Conservation (phyloP, 371 early-diverging fungal species). For the Nematocida minor region DNA sequence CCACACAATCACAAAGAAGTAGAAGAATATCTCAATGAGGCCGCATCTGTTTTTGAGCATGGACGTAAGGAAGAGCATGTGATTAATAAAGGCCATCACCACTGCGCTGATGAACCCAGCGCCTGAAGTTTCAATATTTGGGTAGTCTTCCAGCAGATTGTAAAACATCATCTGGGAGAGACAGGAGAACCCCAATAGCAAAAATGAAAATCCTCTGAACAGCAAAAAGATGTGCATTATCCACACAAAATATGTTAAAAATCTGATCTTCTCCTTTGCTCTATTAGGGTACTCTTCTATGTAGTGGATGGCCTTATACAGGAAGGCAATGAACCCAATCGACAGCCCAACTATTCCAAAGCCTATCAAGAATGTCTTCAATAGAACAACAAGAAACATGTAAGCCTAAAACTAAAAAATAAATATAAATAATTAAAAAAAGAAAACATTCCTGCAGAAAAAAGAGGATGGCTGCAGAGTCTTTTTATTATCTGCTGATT, state of each 20-base stretch:
- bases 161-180: constrained; percentile 61
- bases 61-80: constrained; percentile 59
- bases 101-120: constrained; percentile 62
- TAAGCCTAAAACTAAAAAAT: constrained; percentile 26
- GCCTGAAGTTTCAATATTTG: constrained; percentile 59
- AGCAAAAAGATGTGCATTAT: constrained; percentile 56
- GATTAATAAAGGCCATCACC: constrained; percentile 62
- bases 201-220: constrained; percentile 56
- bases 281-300: constrained; percentile 64
- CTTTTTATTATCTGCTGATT: too few species aligned
- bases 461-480: too few species aligned
- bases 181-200: constrained; percentile 57
- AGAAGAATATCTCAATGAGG: constrained; percentile 54
- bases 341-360: constrained; percentile 51
- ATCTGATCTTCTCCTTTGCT: constrained; percentile 61
- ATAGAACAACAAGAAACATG: constrained; percentile 33
- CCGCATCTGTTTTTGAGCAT: constrained; percentile 15
- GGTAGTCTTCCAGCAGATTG: constrained; percentile 60
- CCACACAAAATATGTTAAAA: constrained; percentile 51
- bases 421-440: constrained; percentile 23
- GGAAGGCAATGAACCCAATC: constrained; percentile 49
- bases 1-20: constrained; percentile 64
- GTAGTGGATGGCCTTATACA: constrained; percentile 61
- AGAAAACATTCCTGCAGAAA: too few species aligned
- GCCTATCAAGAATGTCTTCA: constrained; percentile 51